Percentiles rank a stretch among this genome's conserved stretches.
phyloP scores from a whole-genome alignment of 805 yeast species.

The Teunomyces lycoperdinae region DNA sequence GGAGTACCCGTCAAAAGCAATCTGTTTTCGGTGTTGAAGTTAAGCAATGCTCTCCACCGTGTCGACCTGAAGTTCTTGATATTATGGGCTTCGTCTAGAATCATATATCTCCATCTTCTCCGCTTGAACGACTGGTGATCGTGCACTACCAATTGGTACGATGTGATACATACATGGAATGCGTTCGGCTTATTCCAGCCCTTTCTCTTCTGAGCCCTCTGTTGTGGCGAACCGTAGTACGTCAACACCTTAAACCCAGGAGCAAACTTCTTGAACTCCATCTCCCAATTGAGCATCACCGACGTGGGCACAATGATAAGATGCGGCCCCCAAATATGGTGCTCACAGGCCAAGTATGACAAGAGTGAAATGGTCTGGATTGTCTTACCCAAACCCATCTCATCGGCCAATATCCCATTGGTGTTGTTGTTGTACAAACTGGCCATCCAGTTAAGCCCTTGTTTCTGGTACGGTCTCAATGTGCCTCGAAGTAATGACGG shows the following conservation, averaged over 20 bases:
- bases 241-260: slow-evolving; percentile 96
- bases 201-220: slow-evolving; percentile 88
- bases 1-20: slow-evolving; percentile 95
- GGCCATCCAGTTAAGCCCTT: slow-evolving; percentile 96
- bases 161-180: slow-evolving; percentile 95
- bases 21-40: slow-evolving; percentile 89
- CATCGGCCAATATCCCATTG: slow-evolving; percentile 97
- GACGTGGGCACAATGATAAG: slow-evolving; percentile 95
- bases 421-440: slow-evolving; percentile 88
- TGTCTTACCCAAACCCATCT: slow-evolving; percentile 97
- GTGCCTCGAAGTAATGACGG: slow-evolving; percentile 80
- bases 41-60: slow-evolving; percentile 93
- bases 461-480: slow-evolving; percentile 87
- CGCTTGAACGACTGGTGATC: slow-evolving; percentile 93
- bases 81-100: slow-evolving; percentile 96
- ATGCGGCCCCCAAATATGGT: slow-evolving; percentile 97
- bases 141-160: slow-evolving; percentile 95
- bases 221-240: slow-evolving; percentile 95
- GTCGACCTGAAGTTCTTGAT: slow-evolving; percentile 95
- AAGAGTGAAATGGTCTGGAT: slow-evolving; percentile 90
- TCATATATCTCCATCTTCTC: slow-evolving; percentile 94
- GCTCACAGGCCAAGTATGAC: slow-evolving; percentile 88
- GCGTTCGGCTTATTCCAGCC: slow-evolving; percentile 98
- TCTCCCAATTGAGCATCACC: slow-evolving; percentile 97
- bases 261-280: slow-evolving; percentile 97